Evolutionary conservation across 1,284 basidiomycete species (phyloP), one percentile per base, ranked within the genome.

Genomic region (Athelia sp.): DNA sequence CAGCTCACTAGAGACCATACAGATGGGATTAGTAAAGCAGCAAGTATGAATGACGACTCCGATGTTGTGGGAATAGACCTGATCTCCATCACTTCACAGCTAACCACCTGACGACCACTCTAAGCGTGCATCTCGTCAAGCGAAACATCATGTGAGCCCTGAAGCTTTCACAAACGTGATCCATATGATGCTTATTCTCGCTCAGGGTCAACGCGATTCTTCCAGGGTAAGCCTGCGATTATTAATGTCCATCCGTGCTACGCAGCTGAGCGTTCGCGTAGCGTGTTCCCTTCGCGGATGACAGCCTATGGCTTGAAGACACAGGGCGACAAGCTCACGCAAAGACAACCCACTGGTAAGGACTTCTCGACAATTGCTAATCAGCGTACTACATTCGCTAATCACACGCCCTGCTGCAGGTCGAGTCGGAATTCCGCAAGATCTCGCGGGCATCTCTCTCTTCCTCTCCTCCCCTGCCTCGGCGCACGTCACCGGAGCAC

Each of bases 231-330:
- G 66, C 52, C n/a, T n/a, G n/a, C n/a, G n/a, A n/a, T n/a, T n/a
- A n/a, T n/a, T n/a, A n/a, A n/a, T n/a, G n/a, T n/a, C n/a, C 46
- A n/a, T 35, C 44, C 46, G 45, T 18, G 18, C 52, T 11, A 22
- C 19, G 8, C 10, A 18, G 15, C 15, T 26, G 4, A 23, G 22
- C 10, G 18, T 11, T n/a, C n/a, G n/a, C n/a, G n/a, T 18, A 88
- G 87, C 9, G 72, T 92, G 15, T 93, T 92, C 70, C 89, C 88
- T 0, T 88, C 86, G 48, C 89, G 86, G 65, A 94, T 95, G 92
- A 94, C 92, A 1, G 79, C 85, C 0, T 91, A 75, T 49, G 88
- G 84, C 3, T 72, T 92, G 58, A 78, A 82, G 58, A 74, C 70
- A 29, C 67, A 68, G 13, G 80, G 82, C 3, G 78, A 77, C 44